A percentile compares a stretch with the other conserved stretches of the same genome.
Conservation (phyloP, 2,329 filamentous ascomycete species). For the Pseudocercospora crystallina region DNA sequence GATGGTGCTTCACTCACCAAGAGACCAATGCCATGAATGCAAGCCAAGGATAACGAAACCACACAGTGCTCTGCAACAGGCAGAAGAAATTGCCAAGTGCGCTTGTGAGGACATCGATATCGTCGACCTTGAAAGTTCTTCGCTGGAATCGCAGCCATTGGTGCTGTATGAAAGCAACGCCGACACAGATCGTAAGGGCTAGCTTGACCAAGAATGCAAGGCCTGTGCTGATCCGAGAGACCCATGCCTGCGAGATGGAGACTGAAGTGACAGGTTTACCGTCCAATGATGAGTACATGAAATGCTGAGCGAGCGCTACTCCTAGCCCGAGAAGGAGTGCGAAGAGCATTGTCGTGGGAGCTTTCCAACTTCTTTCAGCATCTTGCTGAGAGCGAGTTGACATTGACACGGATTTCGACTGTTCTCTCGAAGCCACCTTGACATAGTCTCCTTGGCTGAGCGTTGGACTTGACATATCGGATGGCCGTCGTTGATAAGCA, state of each 20-base stretch:
- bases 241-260: neutral
- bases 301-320: conserved; percentile 3
- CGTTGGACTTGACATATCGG: too few relatives aligned
- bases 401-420: too few relatives aligned
- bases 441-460: too few relatives aligned
- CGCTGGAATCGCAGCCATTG: neutral
- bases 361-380: neutral
- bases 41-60: neutral
- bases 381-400: too few relatives aligned
- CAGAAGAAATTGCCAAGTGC: neutral
- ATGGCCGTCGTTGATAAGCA: too few relatives aligned
- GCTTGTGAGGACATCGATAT: neutral
- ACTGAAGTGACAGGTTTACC: neutral
- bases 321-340: too few relatives aligned
- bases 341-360: neutral
- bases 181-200: neutral
- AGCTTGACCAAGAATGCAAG: neutral
- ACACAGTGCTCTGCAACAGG: neutral
- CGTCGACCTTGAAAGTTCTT: neutral
- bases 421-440: too few relatives aligned
- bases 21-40: neutral
- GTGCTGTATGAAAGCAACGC: neutral
- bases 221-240: neutral
- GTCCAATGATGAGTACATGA: neutral
- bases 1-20: too few relatives aligned